These are phyloP conservation scores for Amphichorda felina DNA, from an alignment of 2,329 filamentous ascomycete species.

Conservation along the genomic window DNA sequence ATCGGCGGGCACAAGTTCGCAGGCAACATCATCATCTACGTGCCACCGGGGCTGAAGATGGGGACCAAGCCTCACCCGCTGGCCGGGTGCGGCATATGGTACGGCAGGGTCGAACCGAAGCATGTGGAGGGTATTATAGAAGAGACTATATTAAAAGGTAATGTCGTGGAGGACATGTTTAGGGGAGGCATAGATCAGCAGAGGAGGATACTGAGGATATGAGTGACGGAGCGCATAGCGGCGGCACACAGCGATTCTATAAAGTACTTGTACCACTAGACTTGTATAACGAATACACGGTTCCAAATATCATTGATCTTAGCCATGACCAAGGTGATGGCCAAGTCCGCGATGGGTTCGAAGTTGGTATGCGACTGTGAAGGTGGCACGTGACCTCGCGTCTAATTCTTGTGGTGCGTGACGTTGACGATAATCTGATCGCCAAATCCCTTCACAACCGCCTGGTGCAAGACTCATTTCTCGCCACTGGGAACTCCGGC, in stretches of 20 bases:
- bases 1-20: constrained; percentile 80
- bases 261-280: background rate
- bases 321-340: too few relatives aligned
- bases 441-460: too few relatives aligned
- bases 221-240: constrained; percentile 5
- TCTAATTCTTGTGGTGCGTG: background rate
- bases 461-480: too few relatives aligned
- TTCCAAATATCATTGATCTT: background rate
- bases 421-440: too few relatives aligned
- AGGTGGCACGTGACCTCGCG: constrained; percentile 2
- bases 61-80: constrained; percentile 41
- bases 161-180: constrained; percentile 59
- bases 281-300: too few relatives aligned
- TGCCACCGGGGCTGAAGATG: constrained; percentile 43
- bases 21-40: constrained; percentile 72
- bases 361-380: too few relatives aligned
- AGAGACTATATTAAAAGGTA: constrained; percentile 57
- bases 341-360: too few relatives aligned
- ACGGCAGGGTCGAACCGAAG: constrained; percentile 63
- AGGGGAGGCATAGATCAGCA: constrained; percentile 53
- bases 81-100: constrained; percentile 68
- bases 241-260: background rate
- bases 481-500: too few relatives aligned
- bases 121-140: constrained; percentile 66
- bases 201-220: constrained; percentile 38